Percentiles rank a stretch among this genome's conserved stretches.
phyloP scores from a whole-genome alignment of 257 asterid genomes.

The Fraxinus excelsior region DNA sequence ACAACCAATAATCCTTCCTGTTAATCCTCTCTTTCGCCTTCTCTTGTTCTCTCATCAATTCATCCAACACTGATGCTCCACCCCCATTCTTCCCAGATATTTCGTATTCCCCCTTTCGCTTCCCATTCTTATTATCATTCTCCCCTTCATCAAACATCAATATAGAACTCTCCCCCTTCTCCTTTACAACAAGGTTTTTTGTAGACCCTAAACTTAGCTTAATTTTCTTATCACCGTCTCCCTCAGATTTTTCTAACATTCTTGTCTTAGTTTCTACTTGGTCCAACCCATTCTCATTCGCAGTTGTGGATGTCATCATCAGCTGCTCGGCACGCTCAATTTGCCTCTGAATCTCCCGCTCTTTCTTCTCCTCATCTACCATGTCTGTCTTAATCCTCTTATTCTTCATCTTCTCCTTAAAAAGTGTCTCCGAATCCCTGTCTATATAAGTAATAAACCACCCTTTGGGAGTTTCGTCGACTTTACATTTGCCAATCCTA shows the following conservation, averaged over 20 bases:
- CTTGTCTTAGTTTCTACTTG: slow-evolving; percentile 38
- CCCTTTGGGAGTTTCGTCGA: slow-evolving; percentile 88
- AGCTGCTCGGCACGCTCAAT: slow-evolving; percentile 83
- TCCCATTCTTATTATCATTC: slow-evolving; percentile 42
- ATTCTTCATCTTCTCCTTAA: slow-evolving; percentile 91
- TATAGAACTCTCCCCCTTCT: slow-evolving; percentile 49
- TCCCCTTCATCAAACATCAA: slow-evolving; percentile 59
- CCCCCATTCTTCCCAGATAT: slow-evolving; percentile 34
- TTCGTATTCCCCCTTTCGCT: slow-evolving; percentile 35
- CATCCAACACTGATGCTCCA: slow-evolving; percentile 61
- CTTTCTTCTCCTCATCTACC: slow-evolving; percentile 89
- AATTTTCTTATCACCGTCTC: slow-evolving; percentile 63
- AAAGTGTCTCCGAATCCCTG: slow-evolving; percentile 82
- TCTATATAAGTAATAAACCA: slow-evolving; percentile 95
- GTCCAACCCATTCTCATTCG: slow-evolving; percentile 27
- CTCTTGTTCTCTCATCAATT: slow-evolving; percentile 86
- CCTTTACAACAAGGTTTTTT: slow-evolving; percentile 36
- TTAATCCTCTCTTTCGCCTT: slow-evolving; percentile 74
- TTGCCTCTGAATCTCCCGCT: slow-evolving; percentile 79
- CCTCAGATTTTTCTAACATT: slow-evolving; percentile 51
- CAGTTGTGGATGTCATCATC: slow-evolving; percentile 27
- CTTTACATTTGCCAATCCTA: slow-evolving; percentile 77
- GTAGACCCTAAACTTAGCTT: slow-evolving; percentile 57
- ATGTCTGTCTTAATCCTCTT: slow-evolving; percentile 76
- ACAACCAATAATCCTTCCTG: slow-evolving; percentile 92